These are phyloP conservation scores for Pugionium cornutum DNA, from an alignment of 345 rosid species.

Conservation along the genomic window DNA sequence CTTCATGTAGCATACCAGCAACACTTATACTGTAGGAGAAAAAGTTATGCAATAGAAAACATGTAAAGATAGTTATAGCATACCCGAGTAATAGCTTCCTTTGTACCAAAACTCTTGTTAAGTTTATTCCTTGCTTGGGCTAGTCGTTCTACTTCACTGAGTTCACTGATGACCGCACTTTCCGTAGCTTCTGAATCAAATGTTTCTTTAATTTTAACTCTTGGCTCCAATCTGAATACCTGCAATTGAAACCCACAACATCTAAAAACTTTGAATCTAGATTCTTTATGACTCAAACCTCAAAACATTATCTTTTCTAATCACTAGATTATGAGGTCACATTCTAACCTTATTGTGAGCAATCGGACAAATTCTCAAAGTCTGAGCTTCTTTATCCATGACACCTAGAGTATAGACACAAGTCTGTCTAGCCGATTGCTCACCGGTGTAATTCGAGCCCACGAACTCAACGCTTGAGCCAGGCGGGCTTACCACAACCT, in stretches of 20 bases:
- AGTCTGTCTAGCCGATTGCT: constrained; percentile 60
- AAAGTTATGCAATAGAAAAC: not conserved
- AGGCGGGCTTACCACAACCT: constrained; percentile 71
- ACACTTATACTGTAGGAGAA: not conserved
- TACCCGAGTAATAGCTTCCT: constrained; percentile 52
- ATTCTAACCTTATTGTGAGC: constrained; percentile 68
- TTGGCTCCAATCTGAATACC: constrained; percentile 82
- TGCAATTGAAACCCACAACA: constrained; percentile 31
- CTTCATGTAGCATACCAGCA: not conserved
- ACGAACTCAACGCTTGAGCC: constrained; percentile 65
- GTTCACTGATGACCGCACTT: constrained; percentile 37
- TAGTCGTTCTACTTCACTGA: constrained; percentile 32
- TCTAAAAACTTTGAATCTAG: constrained; percentile 4
- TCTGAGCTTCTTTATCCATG: constrained; percentile 61
- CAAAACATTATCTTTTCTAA: not conserved
- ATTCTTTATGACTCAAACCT: not conserved
- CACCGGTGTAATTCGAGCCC: constrained; percentile 67
- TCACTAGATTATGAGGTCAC: not conserved
- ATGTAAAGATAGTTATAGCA: constrained; percentile 10
- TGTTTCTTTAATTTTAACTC: constrained; percentile 34
- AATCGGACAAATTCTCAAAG: constrained; percentile 68
- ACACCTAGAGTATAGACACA: constrained; percentile 67
- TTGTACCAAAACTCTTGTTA: constrained; percentile 48
- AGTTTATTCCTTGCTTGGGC: constrained; percentile 28
- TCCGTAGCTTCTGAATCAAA: constrained; percentile 44